phyloP scores from a whole-genome alignment of 2,329 filamentous ascomycete genomes.

The Fusarium chlamydosporum region DNA sequence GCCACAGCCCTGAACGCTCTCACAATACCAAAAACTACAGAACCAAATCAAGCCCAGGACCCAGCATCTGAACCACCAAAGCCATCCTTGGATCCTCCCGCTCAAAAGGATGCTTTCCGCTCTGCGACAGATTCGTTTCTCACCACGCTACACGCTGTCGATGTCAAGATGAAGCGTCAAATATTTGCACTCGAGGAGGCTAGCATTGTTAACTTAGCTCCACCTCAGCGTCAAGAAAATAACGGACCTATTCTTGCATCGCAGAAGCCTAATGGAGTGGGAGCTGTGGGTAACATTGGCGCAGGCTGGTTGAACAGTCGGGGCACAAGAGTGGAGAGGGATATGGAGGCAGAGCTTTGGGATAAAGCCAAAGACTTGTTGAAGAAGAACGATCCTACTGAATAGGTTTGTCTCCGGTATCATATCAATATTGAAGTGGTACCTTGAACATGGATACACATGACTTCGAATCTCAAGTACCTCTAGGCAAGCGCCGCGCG shows the following conservation, averaged over 20 bases:
- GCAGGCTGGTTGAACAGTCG: slow-evolving; percentile 92
- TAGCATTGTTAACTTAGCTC: slow-evolving; percentile 73
- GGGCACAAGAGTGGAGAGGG: slow-evolving; percentile 82
- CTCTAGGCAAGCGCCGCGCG: neutral
- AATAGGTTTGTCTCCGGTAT: neutral
- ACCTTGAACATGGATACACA: neutral
- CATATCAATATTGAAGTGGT: too few species aligned
- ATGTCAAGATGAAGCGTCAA: slow-evolving; percentile 75
- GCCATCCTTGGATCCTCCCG: slow-evolving; percentile 58
- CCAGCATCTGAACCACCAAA: slow-evolving; percentile 36
- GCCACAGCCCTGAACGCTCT: slow-evolving; percentile 63
- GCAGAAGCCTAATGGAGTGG: slow-evolving; percentile 68
- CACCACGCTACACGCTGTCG: slow-evolving; percentile 78
- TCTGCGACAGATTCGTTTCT: slow-evolving; percentile 77
- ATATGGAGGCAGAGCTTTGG: slow-evolving; percentile 88
- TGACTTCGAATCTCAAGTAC: neutral
- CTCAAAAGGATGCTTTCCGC: slow-evolving; percentile 71
- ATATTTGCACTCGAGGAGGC: slow-evolving; percentile 87
- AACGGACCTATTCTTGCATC: slow-evolving; percentile 59
- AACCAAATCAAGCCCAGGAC: slow-evolving; percentile 18
- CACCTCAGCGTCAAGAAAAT: slow-evolving; percentile 53
- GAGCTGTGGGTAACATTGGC: slow-evolving; percentile 75
- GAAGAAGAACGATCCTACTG: slow-evolving; percentile 49
- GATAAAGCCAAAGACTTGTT: slow-evolving; percentile 58
- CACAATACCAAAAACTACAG: slow-evolving; percentile 52